Evolutionary conservation across 164 flowering plant genomes (phyloP), one percentile per base, ranked within the genome.

Genomic region (Santalum album): DNA sequence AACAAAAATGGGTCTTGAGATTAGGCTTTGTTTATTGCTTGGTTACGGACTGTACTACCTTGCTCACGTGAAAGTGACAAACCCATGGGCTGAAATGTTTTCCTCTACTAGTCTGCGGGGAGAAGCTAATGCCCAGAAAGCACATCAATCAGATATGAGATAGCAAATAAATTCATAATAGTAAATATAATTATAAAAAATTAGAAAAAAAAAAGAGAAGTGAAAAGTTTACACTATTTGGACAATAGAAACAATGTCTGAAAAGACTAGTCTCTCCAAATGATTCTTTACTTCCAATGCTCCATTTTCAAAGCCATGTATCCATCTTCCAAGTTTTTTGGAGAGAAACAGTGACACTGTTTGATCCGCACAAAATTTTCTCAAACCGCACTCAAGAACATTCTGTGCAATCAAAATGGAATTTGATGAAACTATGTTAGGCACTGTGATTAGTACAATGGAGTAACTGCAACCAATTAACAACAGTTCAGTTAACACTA

Each of bases 251-350:
- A 38, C 42, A 38, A 38, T 15, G 3, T 38, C 42, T 11, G 42
- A 38, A 14, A 38, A 38, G 14, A 38, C 15, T 14, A 38, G 16
- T 38, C 42, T 38, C 42, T 38, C 42, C 42, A 38, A 15, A 38
- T 38, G 42, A 38, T 0, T 38, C 67, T 89, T 80, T 6, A 92
- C 81, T 67, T 75, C 86, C 20, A 87, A 54, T 39, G 96, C 90
- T 50, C 77, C 99, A 73, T 79, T 78, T 61, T 89, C 99, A 56
- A 68, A 66, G 26, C 96, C 96, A 66, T 85, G 72, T 43, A 63
- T 69, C 66, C 63, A 65, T 68, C 70, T 82, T 43, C 67, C 65
- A 34, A 82, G 82, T 59, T 75, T 76, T 66, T 73, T 64, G 6
- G 96, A 89, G 45, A 92, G 69, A 68, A 65, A 85, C 19, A 92